Evolutionary conservation across 139 green algal genomes (phyloP).

Genomic region (Tetradesmus lagerheimii): DNA sequence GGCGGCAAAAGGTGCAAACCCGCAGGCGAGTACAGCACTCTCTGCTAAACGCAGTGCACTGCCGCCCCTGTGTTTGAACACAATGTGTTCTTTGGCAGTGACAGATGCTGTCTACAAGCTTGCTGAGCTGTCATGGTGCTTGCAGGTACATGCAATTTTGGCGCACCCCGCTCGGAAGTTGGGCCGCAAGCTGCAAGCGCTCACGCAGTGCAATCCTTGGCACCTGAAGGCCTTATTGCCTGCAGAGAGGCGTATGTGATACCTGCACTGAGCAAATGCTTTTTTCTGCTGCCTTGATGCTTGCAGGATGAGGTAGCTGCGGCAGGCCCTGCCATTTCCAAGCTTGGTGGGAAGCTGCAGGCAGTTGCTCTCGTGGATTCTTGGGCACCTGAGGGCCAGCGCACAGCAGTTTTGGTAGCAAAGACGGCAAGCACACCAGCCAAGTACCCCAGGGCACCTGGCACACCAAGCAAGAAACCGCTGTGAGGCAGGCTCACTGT

Average conservation of each 20-base stretch:
- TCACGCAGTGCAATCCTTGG: too few species aligned
- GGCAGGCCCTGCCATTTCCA: constrained; percentile 63
- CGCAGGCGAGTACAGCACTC: constrained; percentile 38
- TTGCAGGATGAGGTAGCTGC: constrained; percentile 74
- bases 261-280: neutral
- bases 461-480: constrained; percentile 76
- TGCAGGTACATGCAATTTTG: too few species aligned
- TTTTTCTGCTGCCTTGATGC: constrained; percentile 19
- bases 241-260: too few species aligned
- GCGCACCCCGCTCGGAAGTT: too few species aligned
- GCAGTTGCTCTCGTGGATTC: constrained; percentile 71
- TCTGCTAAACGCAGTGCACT: too few species aligned
- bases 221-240: too few species aligned
- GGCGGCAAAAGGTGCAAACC: constrained; percentile 84
- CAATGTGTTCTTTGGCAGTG: too few species aligned
- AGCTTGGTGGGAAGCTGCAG: constrained; percentile 72
- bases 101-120: too few species aligned
- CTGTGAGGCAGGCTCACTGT: constrained; percentile 52
- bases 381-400: constrained; percentile 50
- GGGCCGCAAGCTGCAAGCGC: too few species aligned
- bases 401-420: constrained; percentile 55
- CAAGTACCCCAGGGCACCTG: constrained; percentile 77
- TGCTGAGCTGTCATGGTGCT: too few species aligned
- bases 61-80: too few species aligned
- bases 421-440: constrained; percentile 66